Base-by-base conservation (phyloP, 306 rosid species). In the Fagus sylvatica region DNA sequence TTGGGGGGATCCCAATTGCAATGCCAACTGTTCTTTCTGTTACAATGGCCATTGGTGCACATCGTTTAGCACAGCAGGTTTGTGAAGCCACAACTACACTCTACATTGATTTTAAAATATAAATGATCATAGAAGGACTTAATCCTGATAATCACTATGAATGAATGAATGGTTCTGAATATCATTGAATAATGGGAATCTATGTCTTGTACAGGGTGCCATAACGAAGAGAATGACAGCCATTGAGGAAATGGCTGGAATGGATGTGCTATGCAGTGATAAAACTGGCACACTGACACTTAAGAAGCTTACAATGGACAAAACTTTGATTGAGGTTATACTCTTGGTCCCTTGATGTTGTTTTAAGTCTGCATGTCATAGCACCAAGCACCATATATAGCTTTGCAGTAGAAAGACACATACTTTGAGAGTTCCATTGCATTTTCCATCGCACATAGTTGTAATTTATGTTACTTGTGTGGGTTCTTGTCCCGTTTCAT, bases 21-120 rank as follows among this genome's bases (percentile, higher is more conserved):
- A 91, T 91, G 93, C 97, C 97, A 79, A 88, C 97, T 71, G 97
- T 89, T 72, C 97, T 91, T 81, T 91, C 97, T 34, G 97, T 91
- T 30, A 91, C 97, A 57, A 91, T 91, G 97, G 94, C 97, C 7
- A 89, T 89, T 65, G 94, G 96, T 70, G 84, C 93, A 37, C 92
- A 91, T 49, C 79, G 76, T 59, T 75, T 91, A 71, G 82, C 93
- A 61, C 90, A 87, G 48, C 91, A 90, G 92, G 95, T 83, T 78
- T 51, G 85, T 30, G 59, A 75, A 33, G 1, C 36, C 55, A 57
- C 40, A 72, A 16, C 17, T 3, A 79, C 61, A 76, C 6, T 2
- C 34, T 57, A 71, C 51, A 76, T 28, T 67, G 30, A 8, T 74
- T 74, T 54, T 13, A 54, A 67, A 39, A n/a, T 67, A 57, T 71